These are phyloP conservation scores for Candida maris DNA, from an alignment of 805 yeast genomes.

Conservation along the genomic window DNA sequence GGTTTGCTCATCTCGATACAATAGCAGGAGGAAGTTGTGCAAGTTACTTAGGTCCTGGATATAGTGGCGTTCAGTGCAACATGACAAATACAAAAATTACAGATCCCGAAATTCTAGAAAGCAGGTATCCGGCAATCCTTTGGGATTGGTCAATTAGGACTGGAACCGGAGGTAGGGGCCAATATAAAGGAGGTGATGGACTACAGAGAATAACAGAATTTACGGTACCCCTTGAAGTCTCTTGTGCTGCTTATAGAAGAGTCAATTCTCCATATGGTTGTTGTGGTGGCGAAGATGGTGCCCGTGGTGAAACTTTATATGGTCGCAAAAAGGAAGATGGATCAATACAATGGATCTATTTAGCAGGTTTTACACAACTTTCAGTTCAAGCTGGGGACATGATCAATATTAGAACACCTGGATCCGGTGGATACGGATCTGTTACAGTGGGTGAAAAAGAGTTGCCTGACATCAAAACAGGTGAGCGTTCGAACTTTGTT, in stretches of 20 bases:
- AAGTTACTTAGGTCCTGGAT: conserved; percentile 42
- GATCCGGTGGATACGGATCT: conserved; percentile 41
- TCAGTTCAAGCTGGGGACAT: conserved; percentile 36
- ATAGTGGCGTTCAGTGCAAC: conserved; percentile 46
- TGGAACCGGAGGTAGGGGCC: conserved; percentile 48
- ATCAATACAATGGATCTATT: conserved; percentile 29
- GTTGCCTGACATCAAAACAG: conserved; percentile 8
- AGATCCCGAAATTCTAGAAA: conserved; percentile 50
- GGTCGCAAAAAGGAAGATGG: conserved; percentile 30
- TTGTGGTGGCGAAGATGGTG: conserved; percentile 49
- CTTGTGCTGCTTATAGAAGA: conserved; percentile 49
- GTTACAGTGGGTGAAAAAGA: background rate
- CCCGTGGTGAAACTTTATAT: conserved; percentile 40
- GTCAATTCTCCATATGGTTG: conserved; percentile 52
- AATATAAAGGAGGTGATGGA: conserved; percentile 49
- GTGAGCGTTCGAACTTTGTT: background rate
- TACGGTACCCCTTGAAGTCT: conserved; percentile 36
- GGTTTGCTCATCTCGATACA: conserved; percentile 53
- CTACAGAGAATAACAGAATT: conserved; percentile 47
- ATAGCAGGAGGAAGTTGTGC: conserved; percentile 57
- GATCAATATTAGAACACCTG: conserved; percentile 36
- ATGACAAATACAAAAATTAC: conserved; percentile 35
- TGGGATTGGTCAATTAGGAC: conserved; percentile 41
- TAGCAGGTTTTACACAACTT: conserved; percentile 38
- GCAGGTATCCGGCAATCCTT: conserved; percentile 47